Evolutionary conservation across 768 basidiomycete genomes (phyloP).

Genomic region (Inosperma sp.): DNA sequence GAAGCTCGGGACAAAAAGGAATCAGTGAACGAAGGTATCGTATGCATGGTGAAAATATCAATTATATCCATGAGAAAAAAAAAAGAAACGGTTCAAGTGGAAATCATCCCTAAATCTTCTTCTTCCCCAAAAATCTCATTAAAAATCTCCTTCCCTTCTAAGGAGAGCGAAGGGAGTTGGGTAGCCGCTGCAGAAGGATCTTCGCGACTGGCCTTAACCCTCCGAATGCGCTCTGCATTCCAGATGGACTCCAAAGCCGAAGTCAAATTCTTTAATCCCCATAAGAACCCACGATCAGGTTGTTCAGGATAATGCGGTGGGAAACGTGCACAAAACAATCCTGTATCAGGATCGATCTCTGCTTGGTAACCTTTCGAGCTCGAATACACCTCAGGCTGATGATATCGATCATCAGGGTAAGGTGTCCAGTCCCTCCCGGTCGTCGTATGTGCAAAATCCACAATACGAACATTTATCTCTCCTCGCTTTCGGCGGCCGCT

Average conservation of each 20-base stretch:
- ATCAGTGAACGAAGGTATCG: too few species aligned
- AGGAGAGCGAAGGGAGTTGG: slow-evolving; percentile 60
- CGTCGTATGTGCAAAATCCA: slow-evolving; percentile 98
- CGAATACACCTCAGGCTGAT: slow-evolving; percentile 38
- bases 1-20: too few species aligned
- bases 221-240: slow-evolving; percentile 74
- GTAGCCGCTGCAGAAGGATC: slow-evolving; percentile 41
- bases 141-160: slow-evolving; percentile 78
- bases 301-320: slow-evolving; percentile 86
- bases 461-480: slow-evolving; percentile 92
- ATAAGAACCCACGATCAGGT: slow-evolving; percentile 92
- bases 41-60: neutral
- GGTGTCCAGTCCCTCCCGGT: slow-evolving; percentile 89
- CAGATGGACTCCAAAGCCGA: slow-evolving; percentile 78
- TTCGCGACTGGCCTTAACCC: slow-evolving; percentile 60
- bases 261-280: slow-evolving; percentile 80
- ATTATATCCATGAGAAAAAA: slow-evolving; percentile 11
- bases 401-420: slow-evolving; percentile 45
- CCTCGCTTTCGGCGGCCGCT: slow-evolving; percentile 73
- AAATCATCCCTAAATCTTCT: slow-evolving; percentile 74
- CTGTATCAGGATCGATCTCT: slow-evolving; percentile 76
- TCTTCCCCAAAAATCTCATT: slow-evolving; percentile 63
- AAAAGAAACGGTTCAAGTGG: slow-evolving; percentile 42
- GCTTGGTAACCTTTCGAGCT: slow-evolving; percentile 76
- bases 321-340: slow-evolving; percentile 86